Conservation (phyloP, 176 grass and related monocot species). For the Saccharum officinarum region DNA sequence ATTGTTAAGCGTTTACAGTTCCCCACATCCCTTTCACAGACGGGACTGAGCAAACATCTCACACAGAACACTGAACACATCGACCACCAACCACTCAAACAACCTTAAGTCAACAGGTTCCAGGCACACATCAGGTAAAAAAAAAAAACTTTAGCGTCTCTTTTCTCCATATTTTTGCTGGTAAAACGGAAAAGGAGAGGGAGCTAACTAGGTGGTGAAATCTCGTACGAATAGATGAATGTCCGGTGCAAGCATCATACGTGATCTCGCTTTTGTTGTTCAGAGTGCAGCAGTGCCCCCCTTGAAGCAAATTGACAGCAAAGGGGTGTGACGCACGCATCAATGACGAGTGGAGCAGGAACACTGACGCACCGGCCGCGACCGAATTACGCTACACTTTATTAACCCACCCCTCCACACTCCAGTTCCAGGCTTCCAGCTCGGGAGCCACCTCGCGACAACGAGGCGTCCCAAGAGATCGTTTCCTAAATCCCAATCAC, state of each 20-base stretch:
- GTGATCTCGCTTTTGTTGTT: neutral
- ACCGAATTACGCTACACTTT: neutral
- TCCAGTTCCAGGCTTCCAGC: neutral
- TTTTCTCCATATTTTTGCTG: neutral
- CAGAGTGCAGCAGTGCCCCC: neutral
- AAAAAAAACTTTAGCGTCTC: neutral
- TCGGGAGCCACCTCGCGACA: neutral
- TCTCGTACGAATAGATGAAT: neutral
- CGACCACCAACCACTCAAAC: neutral
- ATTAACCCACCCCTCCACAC: neutral
- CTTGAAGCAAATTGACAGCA: neutral
- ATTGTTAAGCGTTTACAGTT: too few species aligned
- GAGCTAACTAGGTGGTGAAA: neutral
- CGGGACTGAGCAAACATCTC: too few species aligned
- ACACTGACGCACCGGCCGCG: neutral
- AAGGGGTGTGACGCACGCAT: neutral
- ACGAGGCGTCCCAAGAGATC: neutral
- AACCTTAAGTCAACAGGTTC: neutral
- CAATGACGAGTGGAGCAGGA: neutral
- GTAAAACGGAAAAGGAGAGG: neutral
- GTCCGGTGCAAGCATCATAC: neutral
- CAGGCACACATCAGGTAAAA: neutral
- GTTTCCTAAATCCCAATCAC: slow-evolving; percentile 11
- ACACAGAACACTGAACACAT: neutral
- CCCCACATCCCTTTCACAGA: too few species aligned